Base-by-base conservation (phyloP, 1,284 basidiomycete genomes). In the Boletellus dicymbophilus region DNA sequence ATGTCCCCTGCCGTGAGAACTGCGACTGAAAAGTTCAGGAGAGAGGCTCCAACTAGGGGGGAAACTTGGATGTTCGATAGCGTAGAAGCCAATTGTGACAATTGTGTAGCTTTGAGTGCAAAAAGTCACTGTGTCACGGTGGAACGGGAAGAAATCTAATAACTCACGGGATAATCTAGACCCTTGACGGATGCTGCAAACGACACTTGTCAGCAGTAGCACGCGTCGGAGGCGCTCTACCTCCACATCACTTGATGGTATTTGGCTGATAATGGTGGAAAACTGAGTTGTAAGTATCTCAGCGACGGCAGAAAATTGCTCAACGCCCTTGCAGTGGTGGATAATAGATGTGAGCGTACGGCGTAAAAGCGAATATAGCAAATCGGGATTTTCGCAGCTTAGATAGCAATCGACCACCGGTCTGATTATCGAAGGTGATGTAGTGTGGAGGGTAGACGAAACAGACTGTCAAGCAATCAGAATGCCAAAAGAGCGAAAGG, bases 361-460 rank as follows among this genome's bases (percentile, higher is more conserved):
- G 6, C 85, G 82, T 23, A 89, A 60, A 16, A 90, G 75, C 0
- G 73, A 81, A 51, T 74, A 76, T 0, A 80, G 77, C 9, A 62
- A 55, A n/a, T 76, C 74, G 1, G 76, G 66, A 10, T 70, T 61
- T n/a, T 74, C 68, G 27, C 65, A 59, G 2, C 62, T 65, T n/a
- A 89, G 67, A 61, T 87, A 75, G 52, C 72, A 76, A 4, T 70
- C 63, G 9, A 90, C 55, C 1, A 93, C 70, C 0, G 80, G 75
- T 1, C 67, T 58, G 26, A 93, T 72, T 39, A 94, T 75, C 1
- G 83, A 81, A 3, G 83, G 59, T 0, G 90, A 81, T 36, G 83
- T 79, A 0, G 90, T 92, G 63, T 95, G 92, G 25, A 95, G 72
- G 4, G 88, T 88, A 66, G 86, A 83, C 6, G 87, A 84, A 44